These are phyloP conservation scores for Arabidopsis lyrata DNA, from an alignment of 441 rosid species.

Conservation along the genomic window DNA sequence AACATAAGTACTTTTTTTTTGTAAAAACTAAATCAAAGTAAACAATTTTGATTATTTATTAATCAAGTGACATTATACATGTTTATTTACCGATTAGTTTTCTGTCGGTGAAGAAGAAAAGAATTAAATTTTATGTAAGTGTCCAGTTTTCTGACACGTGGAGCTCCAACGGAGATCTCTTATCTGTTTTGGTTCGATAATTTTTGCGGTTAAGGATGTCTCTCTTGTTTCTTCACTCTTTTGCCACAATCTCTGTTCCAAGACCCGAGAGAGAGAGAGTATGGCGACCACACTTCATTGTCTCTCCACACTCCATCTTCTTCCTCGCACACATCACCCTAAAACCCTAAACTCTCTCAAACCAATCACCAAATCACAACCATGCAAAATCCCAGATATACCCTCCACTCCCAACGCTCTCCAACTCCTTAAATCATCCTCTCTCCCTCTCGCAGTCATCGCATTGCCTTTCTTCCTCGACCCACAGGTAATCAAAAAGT, in stretches of 20 bases:
- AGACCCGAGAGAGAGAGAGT: slow-evolving; percentile 30
- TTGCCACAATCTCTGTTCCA: slow-evolving; percentile 21
- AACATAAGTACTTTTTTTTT: no score
- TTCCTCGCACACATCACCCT: slow-evolving; percentile 44
- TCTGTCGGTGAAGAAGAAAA: no score
- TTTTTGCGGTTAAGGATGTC: slow-evolving; percentile 21
- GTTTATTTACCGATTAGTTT: no score
- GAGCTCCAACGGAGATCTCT: slow-evolving; percentile 27
- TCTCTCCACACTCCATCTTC: slow-evolving; percentile 56
- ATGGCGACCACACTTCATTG: slow-evolving; percentile 76
- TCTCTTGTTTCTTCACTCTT: slow-evolving; percentile 21
- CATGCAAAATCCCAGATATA: slow-evolving; percentile 32
- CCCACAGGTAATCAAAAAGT: slow-evolving; percentile 51
- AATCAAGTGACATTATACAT: no score
- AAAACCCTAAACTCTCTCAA: slow-evolving; percentile 48
- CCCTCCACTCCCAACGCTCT: slow-evolving; percentile 44
- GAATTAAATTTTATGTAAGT: background rate
- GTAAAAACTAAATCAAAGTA: no score
- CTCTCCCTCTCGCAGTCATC: slow-evolving; percentile 63
- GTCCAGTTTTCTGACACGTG: slow-evolving; percentile 30
- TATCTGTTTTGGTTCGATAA: slow-evolving; percentile 36
- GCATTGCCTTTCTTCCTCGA: slow-evolving; percentile 72
- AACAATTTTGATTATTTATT: no score
- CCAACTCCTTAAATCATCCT: slow-evolving; percentile 51
- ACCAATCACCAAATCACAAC: slow-evolving; percentile 40